A percentile compares a stretch with the other conserved stretches of the same genome.
Evolutionary conservation across 805 yeast species (phyloP).

Genomic region (Candida jianshihensis): DNA sequence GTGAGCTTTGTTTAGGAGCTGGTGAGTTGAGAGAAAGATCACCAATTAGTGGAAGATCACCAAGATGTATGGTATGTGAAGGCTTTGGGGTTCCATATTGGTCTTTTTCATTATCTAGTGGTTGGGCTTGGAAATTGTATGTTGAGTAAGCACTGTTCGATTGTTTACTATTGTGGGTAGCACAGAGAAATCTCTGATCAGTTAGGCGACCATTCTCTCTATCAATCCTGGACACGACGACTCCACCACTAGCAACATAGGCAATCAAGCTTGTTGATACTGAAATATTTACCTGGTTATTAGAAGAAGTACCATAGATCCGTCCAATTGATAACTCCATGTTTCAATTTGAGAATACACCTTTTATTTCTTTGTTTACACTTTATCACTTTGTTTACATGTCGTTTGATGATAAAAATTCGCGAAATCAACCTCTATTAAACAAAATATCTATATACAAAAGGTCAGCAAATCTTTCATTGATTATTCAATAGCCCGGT

Average conservation of each 20-base stretch:
- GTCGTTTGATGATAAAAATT: neutral
- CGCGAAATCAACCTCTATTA: no score
- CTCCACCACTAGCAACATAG: slow-evolving; percentile 55
- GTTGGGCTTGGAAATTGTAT: neutral
- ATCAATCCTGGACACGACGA: slow-evolving; percentile 38
- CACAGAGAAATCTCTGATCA: slow-evolving; percentile 46
- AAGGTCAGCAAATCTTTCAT: no score
- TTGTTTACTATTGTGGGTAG: slow-evolving; percentile 23
- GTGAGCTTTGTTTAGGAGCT: slow-evolving; percentile 12
- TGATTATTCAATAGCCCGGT: slow-evolving; percentile 15
- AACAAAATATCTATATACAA: no score
- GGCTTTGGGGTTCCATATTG: slow-evolving; percentile 8
- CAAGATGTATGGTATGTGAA: neutral
- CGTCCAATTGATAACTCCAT: slow-evolving; percentile 16
- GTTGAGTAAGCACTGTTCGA: neutral
- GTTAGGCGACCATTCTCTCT: slow-evolving; percentile 13
- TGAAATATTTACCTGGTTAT: slow-evolving; percentile 32
- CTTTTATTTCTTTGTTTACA: slow-evolving; percentile 1
- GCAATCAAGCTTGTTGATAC: slow-evolving; percentile 37
- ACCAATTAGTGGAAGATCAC: slow-evolving; percentile 2
- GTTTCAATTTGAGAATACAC: neutral
- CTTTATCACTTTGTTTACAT: slow-evolving; percentile 1
- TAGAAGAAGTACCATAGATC: slow-evolving; percentile 44
- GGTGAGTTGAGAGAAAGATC: slow-evolving; percentile 11
- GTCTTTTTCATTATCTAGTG: slow-evolving; percentile 4